Evolutionary conservation across 495 filamentous ascomycete genomes (phyloP).

Genomic region (Aspergillus asperescens): DNA sequence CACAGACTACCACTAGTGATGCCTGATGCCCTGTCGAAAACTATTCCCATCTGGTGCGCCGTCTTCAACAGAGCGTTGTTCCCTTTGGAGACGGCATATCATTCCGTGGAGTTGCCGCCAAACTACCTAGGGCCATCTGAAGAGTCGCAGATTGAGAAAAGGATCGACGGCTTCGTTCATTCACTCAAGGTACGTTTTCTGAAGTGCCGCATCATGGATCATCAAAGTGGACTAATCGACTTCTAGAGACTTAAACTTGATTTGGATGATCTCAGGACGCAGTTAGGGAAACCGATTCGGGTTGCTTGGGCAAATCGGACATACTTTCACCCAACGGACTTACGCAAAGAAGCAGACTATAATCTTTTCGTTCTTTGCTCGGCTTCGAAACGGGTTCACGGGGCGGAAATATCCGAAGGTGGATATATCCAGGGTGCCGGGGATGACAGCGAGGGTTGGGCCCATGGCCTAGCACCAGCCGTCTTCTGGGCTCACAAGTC

Average conservation of each 20-base stretch:
- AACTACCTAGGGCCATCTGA: constrained; percentile 66
- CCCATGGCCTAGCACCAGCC: constrained; percentile 64
- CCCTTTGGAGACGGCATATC: constrained; percentile 45
- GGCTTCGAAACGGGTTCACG: constrained; percentile 62
- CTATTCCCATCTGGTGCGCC: constrained; percentile 86
- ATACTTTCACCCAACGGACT: constrained; percentile 37
- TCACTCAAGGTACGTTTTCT: constrained; percentile 47
- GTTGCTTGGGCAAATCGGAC: constrained; percentile 42
- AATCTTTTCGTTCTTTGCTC: constrained; percentile 75
- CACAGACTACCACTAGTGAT: constrained; percentile 53
- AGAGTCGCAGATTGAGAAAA: constrained; percentile 67
- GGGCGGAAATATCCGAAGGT: constrained; percentile 59
- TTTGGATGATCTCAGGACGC: constrained; percentile 31
- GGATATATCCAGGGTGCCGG: constrained; percentile 93
- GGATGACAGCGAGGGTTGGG: constrained; percentile 91
- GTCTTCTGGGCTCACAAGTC: constrained; percentile 71
- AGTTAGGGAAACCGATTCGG: constrained; percentile 37
- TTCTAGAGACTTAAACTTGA: constrained; percentile 47
- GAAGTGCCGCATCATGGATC: neutral
- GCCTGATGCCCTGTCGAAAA: constrained; percentile 91
- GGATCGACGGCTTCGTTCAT: constrained; percentile 60
- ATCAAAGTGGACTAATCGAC: constrained; percentile 13
- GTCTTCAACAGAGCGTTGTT: constrained; percentile 81
- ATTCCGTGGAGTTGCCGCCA: constrained; percentile 58
- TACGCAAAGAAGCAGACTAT: constrained; percentile 36